A percentile compares a stretch with the other conserved stretches of the same genome.
Conservation (phyloP, 768 basidiomycete species). For the Trichaptum fuscoviolaceum region DNA sequence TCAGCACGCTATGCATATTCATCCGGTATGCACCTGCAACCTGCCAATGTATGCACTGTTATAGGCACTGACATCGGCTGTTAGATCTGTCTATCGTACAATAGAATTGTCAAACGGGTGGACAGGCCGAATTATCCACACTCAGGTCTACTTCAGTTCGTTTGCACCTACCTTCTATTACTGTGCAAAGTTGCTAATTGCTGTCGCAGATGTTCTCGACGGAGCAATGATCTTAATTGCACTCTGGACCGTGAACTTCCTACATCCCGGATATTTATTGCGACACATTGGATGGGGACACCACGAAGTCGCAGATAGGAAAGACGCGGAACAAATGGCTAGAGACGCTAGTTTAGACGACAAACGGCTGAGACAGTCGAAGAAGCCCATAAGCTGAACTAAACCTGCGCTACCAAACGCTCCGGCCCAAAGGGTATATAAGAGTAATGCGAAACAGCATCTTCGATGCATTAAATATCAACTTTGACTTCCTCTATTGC, state of each 20-base stretch:
- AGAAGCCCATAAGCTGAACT: neutral
- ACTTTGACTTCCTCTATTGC: no score
- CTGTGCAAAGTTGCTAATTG: neutral
- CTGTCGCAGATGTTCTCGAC: slow-evolving; percentile 18
- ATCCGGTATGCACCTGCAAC: slow-evolving; percentile 32
- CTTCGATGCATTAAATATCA: no score
- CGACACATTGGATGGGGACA: neutral
- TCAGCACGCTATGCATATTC: slow-evolving; percentile 22
- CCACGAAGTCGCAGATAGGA: neutral
- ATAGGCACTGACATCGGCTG: neutral
- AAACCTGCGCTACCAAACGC: neutral
- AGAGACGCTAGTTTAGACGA: neutral
- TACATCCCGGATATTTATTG: slow-evolving; percentile 22
- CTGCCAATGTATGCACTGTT: no score
- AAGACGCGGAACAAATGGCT: neutral
- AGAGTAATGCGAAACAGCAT: no score
- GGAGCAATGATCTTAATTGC: slow-evolving; percentile 28
- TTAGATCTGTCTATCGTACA: slow-evolving; percentile 5
- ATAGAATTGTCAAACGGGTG: slow-evolving; percentile 13
- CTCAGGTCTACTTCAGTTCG: slow-evolving; percentile 8
- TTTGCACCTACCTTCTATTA: neutral
- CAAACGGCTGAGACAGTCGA: neutral
- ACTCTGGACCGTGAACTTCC: slow-evolving; percentile 24
- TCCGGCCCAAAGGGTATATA: no score
- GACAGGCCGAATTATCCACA: slow-evolving; percentile 10